These are phyloP conservation scores for Coniferiporia weirii DNA, from an alignment of 1,284 basidiomycete species.

Conservation along the genomic window DNA sequence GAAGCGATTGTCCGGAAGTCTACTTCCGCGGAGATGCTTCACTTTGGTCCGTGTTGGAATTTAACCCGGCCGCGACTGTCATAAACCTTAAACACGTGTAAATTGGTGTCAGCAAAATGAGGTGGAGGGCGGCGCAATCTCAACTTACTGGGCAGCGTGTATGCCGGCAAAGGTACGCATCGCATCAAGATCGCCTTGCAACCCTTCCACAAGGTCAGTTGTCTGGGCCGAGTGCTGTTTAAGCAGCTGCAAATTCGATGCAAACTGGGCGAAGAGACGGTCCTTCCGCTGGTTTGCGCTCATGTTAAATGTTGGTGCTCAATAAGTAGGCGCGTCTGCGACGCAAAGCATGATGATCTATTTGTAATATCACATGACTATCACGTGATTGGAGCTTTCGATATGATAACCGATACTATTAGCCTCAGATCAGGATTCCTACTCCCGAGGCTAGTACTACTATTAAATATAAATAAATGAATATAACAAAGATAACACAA, in stretches of 20 bases:
- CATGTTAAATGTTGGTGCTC: slow-evolving; percentile 26
- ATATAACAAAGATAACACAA: no score
- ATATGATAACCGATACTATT: no score
- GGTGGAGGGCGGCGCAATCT: background rate
- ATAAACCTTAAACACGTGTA: slow-evolving; percentile 6
- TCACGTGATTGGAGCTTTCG: no score
- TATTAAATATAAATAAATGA: no score
- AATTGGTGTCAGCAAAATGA: background rate
- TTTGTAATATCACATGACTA: no score
- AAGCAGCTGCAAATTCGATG: slow-evolving; percentile 54
- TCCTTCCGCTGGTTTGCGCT: slow-evolving; percentile 71
- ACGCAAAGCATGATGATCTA: no score
- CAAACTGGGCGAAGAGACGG: slow-evolving; percentile 63
- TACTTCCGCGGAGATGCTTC: background rate
- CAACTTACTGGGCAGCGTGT: slow-evolving; percentile 64
- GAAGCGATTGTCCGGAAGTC: background rate
- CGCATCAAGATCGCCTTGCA: slow-evolving; percentile 64
- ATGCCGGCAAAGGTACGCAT: slow-evolving; percentile 67
- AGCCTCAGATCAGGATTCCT: no score
- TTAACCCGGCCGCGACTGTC: slow-evolving; percentile 9
- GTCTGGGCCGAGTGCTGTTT: slow-evolving; percentile 58
- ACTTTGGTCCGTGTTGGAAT: background rate
- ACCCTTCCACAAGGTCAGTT: slow-evolving; percentile 63
- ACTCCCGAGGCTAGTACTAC: no score
- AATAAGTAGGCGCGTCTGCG: no score